Conservation (phyloP, 208 protist species). For the Crithidia acanthocephali region DNA sequence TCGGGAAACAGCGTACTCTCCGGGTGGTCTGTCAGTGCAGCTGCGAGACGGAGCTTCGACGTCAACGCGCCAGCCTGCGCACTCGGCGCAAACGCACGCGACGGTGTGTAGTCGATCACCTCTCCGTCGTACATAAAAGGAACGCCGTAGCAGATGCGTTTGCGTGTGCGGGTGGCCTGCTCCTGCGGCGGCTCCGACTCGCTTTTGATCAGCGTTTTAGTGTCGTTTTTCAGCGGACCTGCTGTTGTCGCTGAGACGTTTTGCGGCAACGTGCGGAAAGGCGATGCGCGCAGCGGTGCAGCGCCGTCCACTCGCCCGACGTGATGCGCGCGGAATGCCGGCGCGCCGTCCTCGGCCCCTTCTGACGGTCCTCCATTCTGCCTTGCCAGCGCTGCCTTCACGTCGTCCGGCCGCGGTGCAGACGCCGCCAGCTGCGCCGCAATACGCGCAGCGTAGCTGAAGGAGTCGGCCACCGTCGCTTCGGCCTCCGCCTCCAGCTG, state of each 20-base stretch:
- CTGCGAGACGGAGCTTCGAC: background rate
- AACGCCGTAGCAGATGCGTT: slow-evolving; percentile 21
- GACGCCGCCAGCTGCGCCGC: slow-evolving; percentile 25
- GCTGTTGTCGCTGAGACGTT: background rate
- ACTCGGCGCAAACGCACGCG: slow-evolving; percentile 7
- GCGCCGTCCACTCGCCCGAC: background rate
- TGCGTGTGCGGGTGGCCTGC: background rate
- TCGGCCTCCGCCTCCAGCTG: slow-evolving; percentile 21
- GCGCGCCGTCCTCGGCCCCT: background rate
- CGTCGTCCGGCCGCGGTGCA: slow-evolving; percentile 9
- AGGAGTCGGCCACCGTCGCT: slow-evolving; percentile 25
- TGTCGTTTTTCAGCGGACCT: background rate
- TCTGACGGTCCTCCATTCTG: background rate
- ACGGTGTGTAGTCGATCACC: slow-evolving; percentile 24
- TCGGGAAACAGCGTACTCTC: background rate
- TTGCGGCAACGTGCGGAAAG: background rate
- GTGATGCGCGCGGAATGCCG: slow-evolving; percentile 20
- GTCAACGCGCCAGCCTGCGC: background rate
- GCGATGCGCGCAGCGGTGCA: background rate
- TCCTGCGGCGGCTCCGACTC: background rate
- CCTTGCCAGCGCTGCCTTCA: background rate
- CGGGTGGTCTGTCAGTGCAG: background rate
- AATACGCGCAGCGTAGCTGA: slow-evolving; percentile 30
- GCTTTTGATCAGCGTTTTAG: background rate
- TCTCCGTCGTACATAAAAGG: slow-evolving; percentile 35